Evolutionary conservation across 2,329 filamentous ascomycete genomes (phyloP), one percentile per base, ranked within the genome.

Genomic region (Cryphonectria naterciae): DNA sequence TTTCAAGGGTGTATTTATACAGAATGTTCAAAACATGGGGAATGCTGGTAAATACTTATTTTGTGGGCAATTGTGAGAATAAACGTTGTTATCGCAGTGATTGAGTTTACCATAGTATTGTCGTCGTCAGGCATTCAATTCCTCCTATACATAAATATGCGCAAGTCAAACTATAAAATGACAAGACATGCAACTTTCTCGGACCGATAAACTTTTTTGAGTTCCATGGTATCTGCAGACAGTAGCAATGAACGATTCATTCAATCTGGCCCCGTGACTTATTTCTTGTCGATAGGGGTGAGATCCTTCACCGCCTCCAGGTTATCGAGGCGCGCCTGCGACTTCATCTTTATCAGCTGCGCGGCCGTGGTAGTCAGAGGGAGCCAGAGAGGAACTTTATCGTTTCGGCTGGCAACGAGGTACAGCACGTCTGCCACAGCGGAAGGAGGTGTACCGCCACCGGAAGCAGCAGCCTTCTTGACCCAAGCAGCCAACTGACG

Each of bases 251-350:
- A 32, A 7, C 54, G 4, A 58, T 32, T 19, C 35, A 62, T 22
- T 17, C 19, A 64, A 15, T 2, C 61, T 10, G n/a, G 37, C n/a
- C 15, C 25, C 32, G 3, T 39, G 37, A 10, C 39, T 52, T n/a
- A 52, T 49, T 65, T 49, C 63, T 49, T 65, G 43, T 49, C 43
- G 6, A 65, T 65, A 15, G n/a, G 19, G 25, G 63, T 49, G 2
- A 65, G 25, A 11, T 65, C 28, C 41, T 52, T 65, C 25, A 65
- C 63, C 63, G 41, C 63, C 32, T 65, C 63, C 25, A 65, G 22
- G 28, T 65, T 65, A 11, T 65, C 63, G 32, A 52, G 46, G 28
- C 63, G 39, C 35, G 63, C 63, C 63, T 65, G 63, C n/a, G 32
- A n/a, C 63, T 65, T 65, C 41, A 49, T 52, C 43, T 35, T 46